phyloP scores from a whole-genome alignment of 495 filamentous ascomycete genomes.

The Penicillium robsamsonii region DNA sequence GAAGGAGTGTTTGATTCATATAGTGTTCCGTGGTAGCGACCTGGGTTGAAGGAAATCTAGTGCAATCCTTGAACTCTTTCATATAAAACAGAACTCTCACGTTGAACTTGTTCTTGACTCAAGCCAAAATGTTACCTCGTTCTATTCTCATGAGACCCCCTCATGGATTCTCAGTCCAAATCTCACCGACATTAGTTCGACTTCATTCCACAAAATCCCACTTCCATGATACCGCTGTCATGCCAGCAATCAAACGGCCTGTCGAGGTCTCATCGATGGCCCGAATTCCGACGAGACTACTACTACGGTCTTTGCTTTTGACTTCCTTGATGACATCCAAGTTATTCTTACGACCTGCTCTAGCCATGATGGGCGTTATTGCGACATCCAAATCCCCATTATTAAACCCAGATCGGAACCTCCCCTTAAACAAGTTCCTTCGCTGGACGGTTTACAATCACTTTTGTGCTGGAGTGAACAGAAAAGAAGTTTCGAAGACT shows the following conservation, averaged over 20 bases:
- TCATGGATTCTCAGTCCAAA: background rate
- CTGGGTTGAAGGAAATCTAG: background rate
- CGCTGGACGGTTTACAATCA: constrained; percentile 81
- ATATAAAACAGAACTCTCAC: background rate
- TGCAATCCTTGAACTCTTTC: background rate
- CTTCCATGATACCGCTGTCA: constrained; percentile 18
- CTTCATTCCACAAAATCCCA: constrained; percentile 21
- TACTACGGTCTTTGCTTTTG: constrained; percentile 71
- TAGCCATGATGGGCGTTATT: constrained; percentile 59
- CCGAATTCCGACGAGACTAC: constrained; percentile 61
- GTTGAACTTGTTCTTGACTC: background rate
- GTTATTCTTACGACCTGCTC: constrained; percentile 61
- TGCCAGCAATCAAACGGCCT: constrained; percentile 5
- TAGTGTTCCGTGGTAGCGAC: background rate
- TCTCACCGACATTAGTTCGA: background rate
- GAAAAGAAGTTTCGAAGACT: constrained; percentile 58
- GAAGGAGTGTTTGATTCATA: background rate
- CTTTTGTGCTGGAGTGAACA: constrained; percentile 77
- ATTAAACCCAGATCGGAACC: constrained; percentile 59
- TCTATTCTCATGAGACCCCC: background rate
- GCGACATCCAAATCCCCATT: constrained; percentile 59
- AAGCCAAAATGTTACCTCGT: constrained; percentile 15
- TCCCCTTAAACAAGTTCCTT: constrained; percentile 55
- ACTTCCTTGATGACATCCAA: constrained; percentile 76
- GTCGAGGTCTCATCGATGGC: constrained; percentile 53